Base-by-base conservation (phyloP, 495 filamentous ascomycete species). In the Tetracladium marchalianum region DNA sequence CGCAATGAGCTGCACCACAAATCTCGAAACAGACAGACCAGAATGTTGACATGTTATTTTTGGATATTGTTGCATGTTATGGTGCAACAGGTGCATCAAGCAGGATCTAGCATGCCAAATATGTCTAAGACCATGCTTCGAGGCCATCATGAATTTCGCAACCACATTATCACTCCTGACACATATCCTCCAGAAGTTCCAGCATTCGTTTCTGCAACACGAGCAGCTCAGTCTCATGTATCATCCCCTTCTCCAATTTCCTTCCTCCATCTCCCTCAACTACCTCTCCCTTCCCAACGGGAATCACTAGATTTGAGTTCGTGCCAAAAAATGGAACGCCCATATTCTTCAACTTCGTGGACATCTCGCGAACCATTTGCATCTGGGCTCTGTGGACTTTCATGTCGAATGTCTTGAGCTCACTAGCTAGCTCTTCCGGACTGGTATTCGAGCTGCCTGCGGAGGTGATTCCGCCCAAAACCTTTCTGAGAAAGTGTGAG, bases 321-420 rank as follows among this genome's bases (percentile, higher is more conserved):
- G 72, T 64, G 33, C 67, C 70, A 57, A 86, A 87, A 56, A 86
- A 85, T 0, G 83, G 83, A 31, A 86, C 76, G 4, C 72, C 71
- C 44, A 84, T 55, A 7, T 53, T 65, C 32, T 69, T 67, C 18
- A 87, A 59, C 54, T 82, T 79, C 11, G 58, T 47, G 7, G 58
- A 62, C 57, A 81, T 74, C 5, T 76, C 72, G 8, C 67, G 62
- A 0, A 72, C 69, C 81, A 87, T 82, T 17, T 77, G 62, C 13
- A 50, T 58, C 32, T 70, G 73, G 15, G 80, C 80, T 35, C 57
- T 66, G 51, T 82, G 70, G 33, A 85, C 75, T 49, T 83, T 84
- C 18, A 57, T 51, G 53, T 84, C 79, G 53, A 77, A 85, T 10
- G 61, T 55, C 32, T 60, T 48, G 4, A 86, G 61, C 55, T 85